Evolutionary conservation across 2,329 filamentous ascomycete genomes (phyloP).

Genomic region (Scytalidium lignicola): DNA sequence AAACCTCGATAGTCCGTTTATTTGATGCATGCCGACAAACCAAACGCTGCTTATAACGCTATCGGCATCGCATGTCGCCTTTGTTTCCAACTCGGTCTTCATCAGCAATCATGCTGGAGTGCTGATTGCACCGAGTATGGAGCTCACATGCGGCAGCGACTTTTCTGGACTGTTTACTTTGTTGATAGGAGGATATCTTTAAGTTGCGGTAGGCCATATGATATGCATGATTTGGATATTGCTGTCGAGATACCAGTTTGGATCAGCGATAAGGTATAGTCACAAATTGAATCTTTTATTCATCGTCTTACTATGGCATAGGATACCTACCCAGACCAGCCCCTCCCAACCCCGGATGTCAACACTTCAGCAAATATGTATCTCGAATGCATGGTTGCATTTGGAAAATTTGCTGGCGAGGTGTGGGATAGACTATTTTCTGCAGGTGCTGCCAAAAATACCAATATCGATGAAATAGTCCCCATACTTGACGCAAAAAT

Average conservation of each 20-base stretch:
- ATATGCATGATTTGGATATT: constrained; percentile 43
- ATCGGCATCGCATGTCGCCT: not conserved
- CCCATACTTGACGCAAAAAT: not conserved
- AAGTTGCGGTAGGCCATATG: constrained; percentile 42
- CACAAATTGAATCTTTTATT: not conserved
- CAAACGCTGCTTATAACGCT: not conserved
- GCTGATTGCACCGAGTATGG: constrained; percentile 31
- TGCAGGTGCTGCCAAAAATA: not conserved
- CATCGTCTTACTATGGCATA: no score
- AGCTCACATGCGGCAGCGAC: constrained; percentile 36
- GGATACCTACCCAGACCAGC: not conserved
- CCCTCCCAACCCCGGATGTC: not conserved
- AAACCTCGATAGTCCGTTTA: not conserved
- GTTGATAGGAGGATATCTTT: constrained; percentile 42
- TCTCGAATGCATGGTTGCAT: not conserved
- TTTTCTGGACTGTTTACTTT: constrained; percentile 47
- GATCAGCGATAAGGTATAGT: constrained; percentile 28
- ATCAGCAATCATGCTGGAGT: constrained; percentile 36
- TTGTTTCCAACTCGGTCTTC: constrained; percentile 40
- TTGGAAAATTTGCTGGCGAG: not conserved
- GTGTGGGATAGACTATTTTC: not conserved
- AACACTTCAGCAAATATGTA: not conserved
- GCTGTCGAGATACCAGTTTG: constrained; percentile 40
- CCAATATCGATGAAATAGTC: not conserved
- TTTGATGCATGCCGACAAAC: not conserved